Conservation (phyloP, 1,284 basidiomycete genomes). For the Puccinia novopanici region DNA sequence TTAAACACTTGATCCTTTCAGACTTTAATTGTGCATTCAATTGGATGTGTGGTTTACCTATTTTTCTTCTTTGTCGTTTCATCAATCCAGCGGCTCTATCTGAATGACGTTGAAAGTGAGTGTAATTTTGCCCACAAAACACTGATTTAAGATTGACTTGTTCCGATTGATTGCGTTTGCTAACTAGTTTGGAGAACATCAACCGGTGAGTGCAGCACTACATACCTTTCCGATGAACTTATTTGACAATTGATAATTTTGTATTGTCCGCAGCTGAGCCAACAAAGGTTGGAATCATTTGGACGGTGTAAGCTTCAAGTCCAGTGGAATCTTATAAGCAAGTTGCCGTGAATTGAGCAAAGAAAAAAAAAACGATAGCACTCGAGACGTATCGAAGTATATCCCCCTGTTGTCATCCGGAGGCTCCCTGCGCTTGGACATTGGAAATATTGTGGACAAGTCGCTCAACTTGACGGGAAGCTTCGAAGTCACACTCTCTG, state of each 20-base stretch:
- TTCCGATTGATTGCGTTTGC: not conserved
- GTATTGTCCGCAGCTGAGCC: constrained; percentile 38
- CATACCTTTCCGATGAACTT: not conserved
- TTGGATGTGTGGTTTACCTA: not conserved
- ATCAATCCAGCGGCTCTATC: constrained; percentile 29
- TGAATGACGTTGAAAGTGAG: constrained; percentile 39
- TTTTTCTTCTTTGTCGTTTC: not conserved
- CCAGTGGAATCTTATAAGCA: not conserved
- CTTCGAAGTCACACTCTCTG: constrained; percentile 45
- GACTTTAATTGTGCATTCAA: not conserved
- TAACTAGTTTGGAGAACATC: constrained; percentile 48
- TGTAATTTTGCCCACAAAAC: not conserved
- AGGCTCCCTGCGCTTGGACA: not conserved
- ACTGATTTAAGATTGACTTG: not conserved
- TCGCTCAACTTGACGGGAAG: constrained; percentile 12
- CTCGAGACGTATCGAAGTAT: constrained; percentile 40
- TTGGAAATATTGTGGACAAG: constrained; percentile 35
- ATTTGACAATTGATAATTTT: constrained; percentile 1
- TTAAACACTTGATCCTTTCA: not conserved
- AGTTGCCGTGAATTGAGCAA: not conserved
- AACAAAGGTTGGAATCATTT: constrained; percentile 36
- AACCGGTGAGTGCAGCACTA: constrained; percentile 23
- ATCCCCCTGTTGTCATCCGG: constrained; percentile 33
- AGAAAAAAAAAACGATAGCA: not conserved
- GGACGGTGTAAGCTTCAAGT: constrained; percentile 37